Evolutionary conservation across 75 land plant species (phyloP).

Genomic region (Gnetum montanum): DNA sequence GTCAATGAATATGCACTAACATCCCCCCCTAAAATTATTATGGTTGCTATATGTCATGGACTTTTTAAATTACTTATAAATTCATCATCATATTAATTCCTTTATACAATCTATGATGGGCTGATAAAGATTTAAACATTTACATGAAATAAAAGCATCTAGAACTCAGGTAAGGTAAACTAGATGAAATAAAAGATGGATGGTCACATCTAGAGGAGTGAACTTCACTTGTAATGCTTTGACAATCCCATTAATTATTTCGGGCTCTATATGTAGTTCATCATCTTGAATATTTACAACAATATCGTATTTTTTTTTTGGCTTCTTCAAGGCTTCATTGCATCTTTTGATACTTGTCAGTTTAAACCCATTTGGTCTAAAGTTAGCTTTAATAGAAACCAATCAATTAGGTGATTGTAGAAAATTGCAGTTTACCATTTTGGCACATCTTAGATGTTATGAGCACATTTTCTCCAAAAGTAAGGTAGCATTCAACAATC

Average conservation of each 20-base stretch:
- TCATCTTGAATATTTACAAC: conserved; percentile 99
- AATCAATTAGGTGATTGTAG: background rate
- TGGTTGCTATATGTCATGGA: too few species aligned
- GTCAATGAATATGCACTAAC: too few species aligned
- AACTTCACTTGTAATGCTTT: conserved; percentile 89
- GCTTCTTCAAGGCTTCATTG: conserved; percentile 81
- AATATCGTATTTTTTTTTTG: conserved; percentile 72
- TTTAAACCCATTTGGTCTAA: conserved; percentile 1
- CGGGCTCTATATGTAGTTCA: conserved; percentile 97
- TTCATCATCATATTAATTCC: too few species aligned
- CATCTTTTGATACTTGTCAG: conserved; percentile 92
- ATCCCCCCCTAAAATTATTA: too few species aligned
- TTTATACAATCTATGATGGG: too few species aligned
- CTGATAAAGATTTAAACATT: too few species aligned
- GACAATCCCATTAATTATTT: conserved; percentile 88
- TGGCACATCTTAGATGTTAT: conserved; percentile 86
- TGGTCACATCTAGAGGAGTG: too few species aligned
- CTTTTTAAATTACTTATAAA: too few species aligned
- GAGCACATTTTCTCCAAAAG: conserved; percentile 89
- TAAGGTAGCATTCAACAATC: conserved; percentile 82
- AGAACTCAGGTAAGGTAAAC: too few species aligned
- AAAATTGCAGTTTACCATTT: conserved; percentile 53
- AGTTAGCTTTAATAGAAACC: background rate
- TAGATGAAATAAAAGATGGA: too few species aligned
- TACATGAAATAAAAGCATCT: too few species aligned